Percentiles rank a stretch among this genome's conserved stretches.
Evolutionary conservation across 2,329 filamentous ascomycete genomes (phyloP).

Genomic region (Aspergillus glaucus): DNA sequence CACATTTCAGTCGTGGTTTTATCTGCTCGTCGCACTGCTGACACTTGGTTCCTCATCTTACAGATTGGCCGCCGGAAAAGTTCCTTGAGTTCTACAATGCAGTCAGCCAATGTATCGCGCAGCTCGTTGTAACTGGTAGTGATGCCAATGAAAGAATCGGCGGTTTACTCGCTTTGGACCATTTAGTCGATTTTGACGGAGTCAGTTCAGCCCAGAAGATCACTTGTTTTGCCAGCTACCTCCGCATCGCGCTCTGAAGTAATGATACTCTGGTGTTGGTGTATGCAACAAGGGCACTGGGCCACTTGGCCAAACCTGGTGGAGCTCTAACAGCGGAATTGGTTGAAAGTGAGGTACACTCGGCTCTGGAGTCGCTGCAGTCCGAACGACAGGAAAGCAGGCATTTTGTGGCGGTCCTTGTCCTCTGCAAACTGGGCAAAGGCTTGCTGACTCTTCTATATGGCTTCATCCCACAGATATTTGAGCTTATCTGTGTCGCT

Average conservation of each 20-base stretch:
- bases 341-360: slow-evolving; percentile 94
- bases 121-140: slow-evolving; percentile 75
- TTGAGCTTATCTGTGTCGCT: slow-evolving; percentile 94
- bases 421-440: slow-evolving; percentile 81
- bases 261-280: slow-evolving; percentile 90
- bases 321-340: slow-evolving; percentile 91
- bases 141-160: slow-evolving; percentile 85
- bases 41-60: neutral
- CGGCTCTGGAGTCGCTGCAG: slow-evolving; percentile 92
- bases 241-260: slow-evolving; percentile 79
- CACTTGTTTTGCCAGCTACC: slow-evolving; percentile 84
- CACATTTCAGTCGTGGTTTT: neutral
- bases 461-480: slow-evolving; percentile 87
- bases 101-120: slow-evolving; percentile 59
- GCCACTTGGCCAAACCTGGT: slow-evolving; percentile 83
- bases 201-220: slow-evolving; percentile 91
- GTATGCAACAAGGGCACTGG: slow-evolving; percentile 79
- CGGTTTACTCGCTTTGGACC: slow-evolving; percentile 85
- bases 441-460: slow-evolving; percentile 96
- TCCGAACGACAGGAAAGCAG: slow-evolving; percentile 90
- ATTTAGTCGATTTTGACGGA: slow-evolving; percentile 91
- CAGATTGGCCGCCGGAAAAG: slow-evolving; percentile 73
- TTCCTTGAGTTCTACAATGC: slow-evolving; percentile 67
- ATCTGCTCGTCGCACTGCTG: neutral
- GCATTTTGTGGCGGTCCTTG: slow-evolving; percentile 85